phyloP scores from a whole-genome alignment of 345 rosid species.

The Camelina laxa region DNA sequence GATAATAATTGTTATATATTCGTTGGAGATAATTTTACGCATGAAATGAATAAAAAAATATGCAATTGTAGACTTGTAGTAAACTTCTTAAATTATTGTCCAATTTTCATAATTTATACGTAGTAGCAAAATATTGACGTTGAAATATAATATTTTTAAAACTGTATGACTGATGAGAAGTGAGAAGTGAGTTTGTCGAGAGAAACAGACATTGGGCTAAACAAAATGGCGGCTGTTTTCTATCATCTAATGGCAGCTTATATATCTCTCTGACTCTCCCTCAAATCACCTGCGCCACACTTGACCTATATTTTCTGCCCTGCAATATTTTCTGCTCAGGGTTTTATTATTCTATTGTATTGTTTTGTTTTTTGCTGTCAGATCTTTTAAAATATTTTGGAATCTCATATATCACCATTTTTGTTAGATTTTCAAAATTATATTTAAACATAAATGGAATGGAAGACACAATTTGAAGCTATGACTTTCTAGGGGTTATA shows the following conservation, averaged over 20 bases:
- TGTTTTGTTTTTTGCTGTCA: not conserved
- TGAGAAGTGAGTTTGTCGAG: constrained; percentile 9
- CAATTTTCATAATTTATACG: not conserved
- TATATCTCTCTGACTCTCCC: constrained; percentile 3
- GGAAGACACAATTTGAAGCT: no score
- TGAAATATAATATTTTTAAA: not conserved
- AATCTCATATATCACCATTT: no score
- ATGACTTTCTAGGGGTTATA: no score
- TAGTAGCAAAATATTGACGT: not conserved
- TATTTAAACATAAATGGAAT: no score
- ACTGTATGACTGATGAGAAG: not conserved
- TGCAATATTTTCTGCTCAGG: not conserved
- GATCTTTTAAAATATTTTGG: not conserved
- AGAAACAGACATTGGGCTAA: constrained; percentile 22
- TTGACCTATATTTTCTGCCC: not conserved
- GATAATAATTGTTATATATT: not conserved
- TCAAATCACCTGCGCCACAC: constrained; percentile 21
- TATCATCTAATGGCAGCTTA: not conserved
- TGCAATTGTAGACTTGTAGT: not conserved
- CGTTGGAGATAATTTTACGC: not conserved
- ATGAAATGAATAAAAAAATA: not conserved
- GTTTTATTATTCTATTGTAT: not conserved
- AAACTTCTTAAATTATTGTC: not conserved
- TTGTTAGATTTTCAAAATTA: no score
- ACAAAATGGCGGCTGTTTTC: constrained; percentile 25